A percentile compares a stretch with the other conserved stretches of the same genome.
Conservation (phyloP, 371 early-diverging fungal species). For the Saksenaea oblongispora region DNA sequence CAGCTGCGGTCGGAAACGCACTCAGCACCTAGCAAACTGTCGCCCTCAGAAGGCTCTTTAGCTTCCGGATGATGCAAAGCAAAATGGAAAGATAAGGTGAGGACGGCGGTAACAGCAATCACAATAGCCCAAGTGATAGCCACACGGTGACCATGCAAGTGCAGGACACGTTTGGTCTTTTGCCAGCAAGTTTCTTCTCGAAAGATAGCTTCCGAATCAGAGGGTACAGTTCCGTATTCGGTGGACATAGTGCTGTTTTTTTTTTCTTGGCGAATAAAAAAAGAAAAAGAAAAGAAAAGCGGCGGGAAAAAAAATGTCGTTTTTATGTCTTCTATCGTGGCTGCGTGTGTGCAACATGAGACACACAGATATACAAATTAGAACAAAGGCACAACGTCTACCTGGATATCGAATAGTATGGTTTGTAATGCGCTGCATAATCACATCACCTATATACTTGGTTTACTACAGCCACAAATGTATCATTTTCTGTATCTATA, state of each 20-base stretch:
- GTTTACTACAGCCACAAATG: background rate
- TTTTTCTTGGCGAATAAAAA: slow-evolving; percentile 5
- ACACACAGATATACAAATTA: background rate
- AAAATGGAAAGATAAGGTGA: slow-evolving; percentile 39
- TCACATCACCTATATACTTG: background rate
- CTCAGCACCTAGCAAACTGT: slow-evolving; percentile 15
- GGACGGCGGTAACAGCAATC: slow-evolving; percentile 34
- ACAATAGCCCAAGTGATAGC: slow-evolving; percentile 38
- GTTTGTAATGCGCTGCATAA: background rate
- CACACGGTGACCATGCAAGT: slow-evolving; percentile 40
- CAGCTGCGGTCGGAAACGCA: slow-evolving; percentile 53
- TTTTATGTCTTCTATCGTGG: slow-evolving; percentile 1
- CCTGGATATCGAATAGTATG: background rate
- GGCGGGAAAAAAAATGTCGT: slow-evolving; percentile 10
- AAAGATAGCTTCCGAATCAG: slow-evolving; percentile 39
- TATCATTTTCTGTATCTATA: background rate
- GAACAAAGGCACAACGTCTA: background rate
- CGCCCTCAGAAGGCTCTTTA: slow-evolving; percentile 6
- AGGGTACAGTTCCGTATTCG: slow-evolving; percentile 41
- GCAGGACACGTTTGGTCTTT: slow-evolving; percentile 30
- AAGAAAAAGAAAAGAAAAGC: slow-evolving; percentile 11
- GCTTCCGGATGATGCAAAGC: slow-evolving; percentile 17
- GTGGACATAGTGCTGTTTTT: slow-evolving; percentile 19
- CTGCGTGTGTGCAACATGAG: slow-evolving; percentile 6
- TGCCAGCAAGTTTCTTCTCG: slow-evolving; percentile 28